Conservation (phyloP, 2,329 filamentous ascomycete genomes). For the Pseudofabraea citricarpa region DNA sequence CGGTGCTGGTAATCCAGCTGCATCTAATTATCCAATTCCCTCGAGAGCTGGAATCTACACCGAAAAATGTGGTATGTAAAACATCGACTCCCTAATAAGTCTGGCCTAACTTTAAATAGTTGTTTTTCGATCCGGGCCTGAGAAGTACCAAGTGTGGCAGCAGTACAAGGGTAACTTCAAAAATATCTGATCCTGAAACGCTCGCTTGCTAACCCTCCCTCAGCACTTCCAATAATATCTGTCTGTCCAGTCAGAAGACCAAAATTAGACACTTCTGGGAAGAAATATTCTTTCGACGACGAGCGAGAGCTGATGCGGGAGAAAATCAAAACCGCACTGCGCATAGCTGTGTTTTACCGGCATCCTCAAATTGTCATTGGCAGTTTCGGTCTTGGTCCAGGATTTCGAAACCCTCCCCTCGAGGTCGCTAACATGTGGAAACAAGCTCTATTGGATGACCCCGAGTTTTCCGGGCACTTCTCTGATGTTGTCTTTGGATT, state of each 20-base stretch:
- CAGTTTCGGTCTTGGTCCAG: constrained; percentile 61
- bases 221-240: constrained; percentile 65
- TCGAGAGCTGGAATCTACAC: constrained; percentile 67
- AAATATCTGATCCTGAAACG: neutral
- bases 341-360: constrained; percentile 59
- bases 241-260: constrained; percentile 69
- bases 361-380: constrained; percentile 56
- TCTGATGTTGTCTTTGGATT: constrained; percentile 60
- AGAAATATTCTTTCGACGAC: constrained; percentile 65
- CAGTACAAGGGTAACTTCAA: constrained; percentile 36
- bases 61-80: constrained; percentile 53
- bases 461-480: constrained; percentile 58
- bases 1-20: constrained; percentile 40
- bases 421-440: constrained; percentile 63
- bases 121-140: constrained; percentile 64
- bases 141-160: constrained; percentile 54
- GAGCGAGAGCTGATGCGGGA: constrained; percentile 68
- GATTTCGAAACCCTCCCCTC: constrained; percentile 58
- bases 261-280: constrained; percentile 64
- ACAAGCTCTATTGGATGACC: constrained; percentile 58
- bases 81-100: constrained; percentile 1
- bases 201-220: constrained; percentile 1
- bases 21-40: constrained; percentile 66
- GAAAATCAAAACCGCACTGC: constrained; percentile 66
- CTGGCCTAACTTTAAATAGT: constrained; percentile 40